Conservation (phyloP, 164 flowering plant genomes). For the Chimonanthus praecox region DNA sequence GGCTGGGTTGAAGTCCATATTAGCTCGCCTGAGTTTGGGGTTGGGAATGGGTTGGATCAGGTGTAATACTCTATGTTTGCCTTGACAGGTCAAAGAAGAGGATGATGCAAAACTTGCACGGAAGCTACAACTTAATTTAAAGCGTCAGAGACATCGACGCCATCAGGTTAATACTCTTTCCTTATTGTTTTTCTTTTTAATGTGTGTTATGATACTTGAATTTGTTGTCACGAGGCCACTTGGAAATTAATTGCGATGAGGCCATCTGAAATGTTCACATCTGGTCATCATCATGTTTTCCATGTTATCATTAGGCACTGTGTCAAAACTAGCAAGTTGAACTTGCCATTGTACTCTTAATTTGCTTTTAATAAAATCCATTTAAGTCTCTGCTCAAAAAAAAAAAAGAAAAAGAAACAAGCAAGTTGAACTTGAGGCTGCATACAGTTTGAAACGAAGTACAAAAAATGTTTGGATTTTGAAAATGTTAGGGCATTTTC, state of each 20-base stretch:
- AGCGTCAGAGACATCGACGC: conserved; percentile 52
- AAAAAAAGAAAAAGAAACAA: too few relatives aligned
- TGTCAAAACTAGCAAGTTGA: background rate
- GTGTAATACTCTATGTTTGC: background rate
- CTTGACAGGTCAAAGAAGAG: conserved; percentile 84
- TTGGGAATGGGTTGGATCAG: too few relatives aligned
- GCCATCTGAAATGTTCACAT: background rate
- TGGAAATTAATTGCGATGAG: background rate
- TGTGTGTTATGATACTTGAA: background rate
- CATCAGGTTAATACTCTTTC: conserved; percentile 42
- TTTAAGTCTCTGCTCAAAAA: background rate
- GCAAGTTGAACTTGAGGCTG: too few relatives aligned
- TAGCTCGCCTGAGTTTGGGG: too few relatives aligned
- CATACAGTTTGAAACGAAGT: too few relatives aligned
- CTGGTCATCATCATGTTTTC: background rate
- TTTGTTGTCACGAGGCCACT: background rate
- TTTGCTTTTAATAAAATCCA: too few relatives aligned
- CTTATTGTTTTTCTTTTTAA: background rate
- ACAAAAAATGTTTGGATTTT: background rate
- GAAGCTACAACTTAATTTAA: conserved; percentile 67
- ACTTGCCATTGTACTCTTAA: too few relatives aligned
- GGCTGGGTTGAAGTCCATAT: too few relatives aligned
- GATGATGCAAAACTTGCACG: conserved; percentile 63
- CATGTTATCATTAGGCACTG: background rate
- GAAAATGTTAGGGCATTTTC: background rate